Base-by-base conservation (phyloP, 768 basidiomycete genomes). In the Hericium erinaceus region DNA sequence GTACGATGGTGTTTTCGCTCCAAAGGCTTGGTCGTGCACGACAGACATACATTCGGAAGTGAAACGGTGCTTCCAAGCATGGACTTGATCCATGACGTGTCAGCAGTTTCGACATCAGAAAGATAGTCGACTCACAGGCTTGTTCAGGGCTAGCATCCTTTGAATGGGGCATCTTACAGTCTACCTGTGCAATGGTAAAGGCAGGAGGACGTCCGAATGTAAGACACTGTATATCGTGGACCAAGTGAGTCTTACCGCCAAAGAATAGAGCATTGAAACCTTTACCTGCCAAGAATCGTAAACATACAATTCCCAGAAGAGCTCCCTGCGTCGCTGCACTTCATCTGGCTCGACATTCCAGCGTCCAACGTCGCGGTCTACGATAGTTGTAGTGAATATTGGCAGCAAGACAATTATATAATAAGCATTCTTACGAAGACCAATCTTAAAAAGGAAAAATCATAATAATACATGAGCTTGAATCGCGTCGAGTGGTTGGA, bases 161-260 rank as follows among this genome's bases (percentile, higher is more conserved):
- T 49, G 65, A 83, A 84, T 8, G 77, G 66, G 62, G 60, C 62
- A 63, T 63, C 16, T 61, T 58, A 39, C 60, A 61, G 24, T 63
- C 62, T n/a, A 63, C 61, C 39, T 63, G 62, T 7, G 61, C 48
- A 20, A 74, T 72, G 1, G 80, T 74, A 57, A 87, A 77, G 4
- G 85, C 83, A 4, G 85, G 84, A 1, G 85, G 85, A 5, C 85
- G 77, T 56, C 85, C 85, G 68, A 81, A 86, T 10, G 84, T 85
- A 59, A 88, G 69, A 64, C 83, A 85, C 85, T 88, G 41, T 28
- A 59, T 58, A 39, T 39, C 55, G 24, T 39, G 33, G 44, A 40
- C 22, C 54, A 16, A 53, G 39, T 38, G 8, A 16, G 28, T 24
- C 11, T 22, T 10, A 16, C 20, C 40, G 39, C n/a, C 22, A 59